phyloP scores from a whole-genome alignment of 768 basidiomycete species.

The Lentinus brumalis region DNA sequence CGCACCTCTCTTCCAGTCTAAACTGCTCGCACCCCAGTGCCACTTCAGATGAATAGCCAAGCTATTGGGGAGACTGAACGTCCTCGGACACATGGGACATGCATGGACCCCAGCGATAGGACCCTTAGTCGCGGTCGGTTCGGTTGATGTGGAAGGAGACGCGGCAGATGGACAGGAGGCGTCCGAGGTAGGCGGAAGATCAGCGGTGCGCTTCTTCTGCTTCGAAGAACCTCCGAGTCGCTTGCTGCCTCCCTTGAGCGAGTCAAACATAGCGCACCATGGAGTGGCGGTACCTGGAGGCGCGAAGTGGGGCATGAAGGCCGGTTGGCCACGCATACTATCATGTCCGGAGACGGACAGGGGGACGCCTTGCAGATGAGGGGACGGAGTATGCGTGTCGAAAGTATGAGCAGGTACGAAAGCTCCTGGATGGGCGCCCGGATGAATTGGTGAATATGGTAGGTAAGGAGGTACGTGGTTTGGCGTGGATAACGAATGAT shows the following conservation, averaged over 20 bases:
- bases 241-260: background rate
- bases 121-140: background rate
- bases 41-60: constrained; percentile 24
- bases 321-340: too few relatives aligned
- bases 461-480: too few relatives aligned
- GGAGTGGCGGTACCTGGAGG: background rate
- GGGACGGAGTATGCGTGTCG: too few relatives aligned
- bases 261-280: background rate
- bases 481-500: too few relatives aligned
- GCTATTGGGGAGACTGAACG: constrained; percentile 17
- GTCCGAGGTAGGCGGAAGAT: background rate
- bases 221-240: background rate
- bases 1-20: constrained; percentile 21
- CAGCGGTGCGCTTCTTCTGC: background rate
- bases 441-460: too few relatives aligned
- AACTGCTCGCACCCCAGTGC: constrained; percentile 21
- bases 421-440: too few relatives aligned
- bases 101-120: background rate
- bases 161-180: background rate
- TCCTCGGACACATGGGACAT: constrained; percentile 22
- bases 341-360: too few relatives aligned
- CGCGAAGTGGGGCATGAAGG: too few relatives aligned
- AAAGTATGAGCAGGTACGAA: too few relatives aligned
- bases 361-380: too few relatives aligned
- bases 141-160: background rate